Evolutionary conservation across 140 eudicot genomes (phyloP).

Genomic region (Ambrosia hybrid): DNA sequence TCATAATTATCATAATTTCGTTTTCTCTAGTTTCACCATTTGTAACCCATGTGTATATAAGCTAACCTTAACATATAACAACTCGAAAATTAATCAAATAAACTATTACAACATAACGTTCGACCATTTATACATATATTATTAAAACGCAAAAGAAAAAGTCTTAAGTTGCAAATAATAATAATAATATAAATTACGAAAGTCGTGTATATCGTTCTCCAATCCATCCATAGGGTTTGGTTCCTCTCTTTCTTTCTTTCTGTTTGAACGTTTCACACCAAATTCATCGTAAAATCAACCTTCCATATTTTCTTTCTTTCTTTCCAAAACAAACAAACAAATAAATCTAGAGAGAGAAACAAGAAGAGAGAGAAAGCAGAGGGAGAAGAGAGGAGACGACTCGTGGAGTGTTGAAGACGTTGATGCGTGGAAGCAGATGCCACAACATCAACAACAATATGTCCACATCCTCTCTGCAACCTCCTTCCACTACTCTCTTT

Average conservation of each 20-base stretch:
- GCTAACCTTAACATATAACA: too few relatives aligned
- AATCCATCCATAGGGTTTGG: conserved; percentile 14
- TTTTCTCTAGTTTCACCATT: too few relatives aligned
- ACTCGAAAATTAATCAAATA: too few relatives aligned
- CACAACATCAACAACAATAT: conserved; percentile 28
- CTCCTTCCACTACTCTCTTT: not conserved
- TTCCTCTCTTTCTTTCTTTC: not conserved
- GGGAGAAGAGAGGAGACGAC: conserved; percentile 28
- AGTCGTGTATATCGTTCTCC: not conserved
- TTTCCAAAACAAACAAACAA: not conserved
- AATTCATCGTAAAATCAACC: conserved; percentile 17
- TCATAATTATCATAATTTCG: too few relatives aligned
- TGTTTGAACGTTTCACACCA: conserved; percentile 27
- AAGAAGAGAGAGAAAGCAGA: not conserved
- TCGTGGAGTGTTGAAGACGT: conserved; percentile 58
- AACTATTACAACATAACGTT: too few relatives aligned
- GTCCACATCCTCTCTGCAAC: conserved; percentile 36
- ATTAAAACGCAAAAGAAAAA: too few relatives aligned
- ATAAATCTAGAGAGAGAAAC: conserved; percentile 8
- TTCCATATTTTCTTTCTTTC: not conserved
- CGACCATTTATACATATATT: too few relatives aligned
- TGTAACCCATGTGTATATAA: too few relatives aligned
- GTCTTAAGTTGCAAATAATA: too few relatives aligned
- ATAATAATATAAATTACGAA: not conserved
- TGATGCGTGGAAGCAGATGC: conserved; percentile 74